Percentiles rank a stretch among this genome's conserved stretches.
phyloP scores from a whole-genome alignment of 2,329 filamentous ascomycete genomes.

The Fusarium falciforme region DNA sequence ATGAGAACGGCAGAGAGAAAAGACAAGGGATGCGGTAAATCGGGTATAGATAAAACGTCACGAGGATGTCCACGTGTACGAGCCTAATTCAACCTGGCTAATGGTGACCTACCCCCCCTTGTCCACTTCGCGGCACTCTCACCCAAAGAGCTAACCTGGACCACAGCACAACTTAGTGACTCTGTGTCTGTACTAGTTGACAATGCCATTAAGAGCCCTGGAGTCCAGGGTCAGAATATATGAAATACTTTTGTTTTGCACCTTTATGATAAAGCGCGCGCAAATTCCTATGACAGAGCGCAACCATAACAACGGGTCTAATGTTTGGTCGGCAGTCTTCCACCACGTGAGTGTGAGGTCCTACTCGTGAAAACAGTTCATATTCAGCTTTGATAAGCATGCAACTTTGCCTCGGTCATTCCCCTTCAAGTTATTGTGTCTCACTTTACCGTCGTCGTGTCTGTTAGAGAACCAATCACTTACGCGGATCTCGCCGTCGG shows the following conservation, averaged over 20 bases:
- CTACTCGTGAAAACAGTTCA: neutral
- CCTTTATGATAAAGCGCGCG: fast-evolving
- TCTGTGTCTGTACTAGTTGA: neutral
- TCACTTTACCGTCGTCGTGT: neutral
- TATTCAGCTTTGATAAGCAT: conserved; percentile 39
- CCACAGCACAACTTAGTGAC: neutral
- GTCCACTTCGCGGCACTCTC: neutral
- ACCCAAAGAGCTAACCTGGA: neutral
- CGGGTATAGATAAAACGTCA: neutral
- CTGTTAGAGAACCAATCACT: neutral
- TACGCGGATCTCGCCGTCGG: neutral
- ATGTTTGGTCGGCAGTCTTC: too few species aligned
- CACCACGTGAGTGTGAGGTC: too few species aligned
- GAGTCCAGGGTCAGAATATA: neutral
- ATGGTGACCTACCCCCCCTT: conserved; percentile 44
- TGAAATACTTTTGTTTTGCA: neutral
- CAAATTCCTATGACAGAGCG: too few species aligned
- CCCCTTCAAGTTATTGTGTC: neutral
- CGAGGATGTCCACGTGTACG: neutral
- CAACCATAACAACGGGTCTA: too few species aligned
- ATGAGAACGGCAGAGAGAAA: neutral
- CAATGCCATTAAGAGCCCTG: neutral
- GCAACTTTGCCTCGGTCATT: neutral
- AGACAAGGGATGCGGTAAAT: neutral
- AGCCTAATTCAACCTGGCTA: neutral